phyloP scores from a whole-genome alignment of 495 filamentous ascomycete genomes.

The Durotheca rogersii region DNA sequence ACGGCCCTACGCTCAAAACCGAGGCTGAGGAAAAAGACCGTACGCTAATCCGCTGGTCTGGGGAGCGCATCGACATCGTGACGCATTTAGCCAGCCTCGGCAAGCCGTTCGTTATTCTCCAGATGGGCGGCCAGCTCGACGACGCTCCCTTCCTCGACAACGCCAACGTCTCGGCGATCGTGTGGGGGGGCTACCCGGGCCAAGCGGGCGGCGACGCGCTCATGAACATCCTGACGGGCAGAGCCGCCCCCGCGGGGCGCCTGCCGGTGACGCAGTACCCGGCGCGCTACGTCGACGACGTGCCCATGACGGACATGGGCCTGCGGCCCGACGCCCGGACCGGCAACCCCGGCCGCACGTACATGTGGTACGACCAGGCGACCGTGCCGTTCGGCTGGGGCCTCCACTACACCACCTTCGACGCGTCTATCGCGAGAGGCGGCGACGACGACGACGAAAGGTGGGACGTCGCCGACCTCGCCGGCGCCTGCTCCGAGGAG shows the following conservation, averaged over 20 bases:
- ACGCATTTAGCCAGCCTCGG: slow-evolving; percentile 46
- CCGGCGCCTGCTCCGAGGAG: slow-evolving; percentile 27
- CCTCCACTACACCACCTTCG: slow-evolving; percentile 62
- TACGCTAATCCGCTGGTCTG: slow-evolving; percentile 58
- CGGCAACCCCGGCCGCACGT: slow-evolving; percentile 56
- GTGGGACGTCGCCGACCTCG: slow-evolving; percentile 27
- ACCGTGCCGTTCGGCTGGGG: slow-evolving; percentile 59
- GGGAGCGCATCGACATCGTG: slow-evolving; percentile 58
- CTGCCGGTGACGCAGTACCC: slow-evolving; percentile 61
- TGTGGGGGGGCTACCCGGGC: slow-evolving; percentile 64
- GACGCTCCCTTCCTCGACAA: slow-evolving; percentile 27
- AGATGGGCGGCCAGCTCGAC: slow-evolving; percentile 52
- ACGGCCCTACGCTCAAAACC: slow-evolving; percentile 58
- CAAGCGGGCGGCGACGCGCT: slow-evolving; percentile 59
- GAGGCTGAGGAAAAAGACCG: slow-evolving; percentile 60
- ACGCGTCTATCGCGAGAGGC: slow-evolving; percentile 36
- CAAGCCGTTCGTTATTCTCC: slow-evolving; percentile 59
- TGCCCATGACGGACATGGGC: slow-evolving; percentile 59
- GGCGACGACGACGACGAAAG: not conserved
- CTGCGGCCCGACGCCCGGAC: slow-evolving; percentile 49
- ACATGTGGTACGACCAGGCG: slow-evolving; percentile 60
- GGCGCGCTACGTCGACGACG: slow-evolving; percentile 51
- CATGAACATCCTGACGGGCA: slow-evolving; percentile 56
- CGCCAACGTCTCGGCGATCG: slow-evolving; percentile 46
- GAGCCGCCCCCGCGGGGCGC: slow-evolving; percentile 57